These are phyloP conservation scores for Diaporthe velutina DNA, from an alignment of 2,329 filamentous ascomycete species.

Conservation along the genomic window DNA sequence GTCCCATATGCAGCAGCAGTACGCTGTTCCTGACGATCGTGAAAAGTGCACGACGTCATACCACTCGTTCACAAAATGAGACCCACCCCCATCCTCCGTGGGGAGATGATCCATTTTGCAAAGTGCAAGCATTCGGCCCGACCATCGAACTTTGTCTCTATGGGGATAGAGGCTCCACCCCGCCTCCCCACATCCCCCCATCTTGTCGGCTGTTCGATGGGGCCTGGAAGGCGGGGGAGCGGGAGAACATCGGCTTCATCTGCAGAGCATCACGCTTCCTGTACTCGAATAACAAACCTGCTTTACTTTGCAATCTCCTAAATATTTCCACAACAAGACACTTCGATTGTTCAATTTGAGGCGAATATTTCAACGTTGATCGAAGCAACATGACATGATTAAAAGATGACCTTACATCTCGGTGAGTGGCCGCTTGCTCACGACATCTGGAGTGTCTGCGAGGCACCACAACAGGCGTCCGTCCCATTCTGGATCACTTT, in stretches of 20 bases:
- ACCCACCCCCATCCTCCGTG: constrained; percentile 23
- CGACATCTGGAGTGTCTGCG: background rate
- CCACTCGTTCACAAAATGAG: background rate
- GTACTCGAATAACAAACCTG: background rate
- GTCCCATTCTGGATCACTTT: background rate
- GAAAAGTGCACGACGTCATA: constrained; percentile 22
- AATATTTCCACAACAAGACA: background rate
- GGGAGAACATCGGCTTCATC: constrained; percentile 10
- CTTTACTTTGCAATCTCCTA: background rate
- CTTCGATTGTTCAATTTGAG: background rate
- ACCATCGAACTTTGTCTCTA: constrained; percentile 9
- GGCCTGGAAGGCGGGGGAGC: background rate
- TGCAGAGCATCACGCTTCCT: background rate
- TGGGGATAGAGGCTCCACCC: background rate
- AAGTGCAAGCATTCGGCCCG: constrained; percentile 29
- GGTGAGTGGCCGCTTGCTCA: background rate
- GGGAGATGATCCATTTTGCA: constrained; percentile 13
- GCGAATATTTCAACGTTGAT: background rate
- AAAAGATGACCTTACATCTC: background rate
- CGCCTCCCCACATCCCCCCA: background rate
- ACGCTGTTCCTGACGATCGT: background rate
- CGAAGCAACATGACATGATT: constrained; percentile 1
- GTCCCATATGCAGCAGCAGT: background rate
- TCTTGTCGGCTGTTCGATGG: constrained; percentile 4
- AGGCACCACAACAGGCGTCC: background rate